phyloP scores from a whole-genome alignment of 352 stramenopile species.

The Pythium monospermum region DNA sequence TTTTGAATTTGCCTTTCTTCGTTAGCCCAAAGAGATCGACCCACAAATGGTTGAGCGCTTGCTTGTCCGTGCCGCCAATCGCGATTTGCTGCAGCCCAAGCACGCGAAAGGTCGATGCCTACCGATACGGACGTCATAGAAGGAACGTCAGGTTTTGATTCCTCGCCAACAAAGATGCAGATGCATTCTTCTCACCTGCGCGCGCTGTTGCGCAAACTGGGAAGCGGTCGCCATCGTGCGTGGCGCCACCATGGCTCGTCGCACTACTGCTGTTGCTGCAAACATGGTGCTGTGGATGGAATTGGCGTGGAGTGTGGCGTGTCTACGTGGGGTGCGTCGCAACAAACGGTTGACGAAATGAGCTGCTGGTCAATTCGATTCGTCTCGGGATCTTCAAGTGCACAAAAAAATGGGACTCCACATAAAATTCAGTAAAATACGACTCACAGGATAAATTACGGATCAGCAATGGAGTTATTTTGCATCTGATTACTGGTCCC shows the following conservation, averaged over 20 bases:
- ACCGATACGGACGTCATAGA: too few relatives aligned
- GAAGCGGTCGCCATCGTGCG: neutral
- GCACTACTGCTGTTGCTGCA: neutral
- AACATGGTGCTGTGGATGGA: too few relatives aligned
- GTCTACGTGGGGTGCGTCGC: too few relatives aligned
- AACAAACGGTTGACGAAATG: too few relatives aligned
- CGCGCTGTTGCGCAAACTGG: conserved; percentile 13
- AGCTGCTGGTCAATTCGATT: too few relatives aligned
- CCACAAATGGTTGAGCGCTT: conserved; percentile 80
- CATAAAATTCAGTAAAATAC: too few relatives aligned
- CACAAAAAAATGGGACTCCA: too few relatives aligned
- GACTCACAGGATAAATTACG: too few relatives aligned
- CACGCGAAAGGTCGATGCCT: conserved; percentile 88
- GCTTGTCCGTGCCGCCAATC: conserved; percentile 90
- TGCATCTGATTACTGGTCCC: conserved; percentile 2
- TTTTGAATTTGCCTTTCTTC: conserved; percentile 65
- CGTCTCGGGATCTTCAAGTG: conserved; percentile 13
- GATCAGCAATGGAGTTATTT: too few relatives aligned
- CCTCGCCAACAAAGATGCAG: too few relatives aligned
- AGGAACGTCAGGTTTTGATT: too few relatives aligned
- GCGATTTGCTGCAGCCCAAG: conserved; percentile 98
- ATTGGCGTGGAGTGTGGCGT: too few relatives aligned
- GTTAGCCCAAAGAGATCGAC: conserved; percentile 73
- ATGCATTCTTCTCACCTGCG: conserved; percentile 6
- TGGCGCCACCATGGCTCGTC: conserved; percentile 1